These are phyloP conservation scores for Trichoderma asperelloides DNA, from an alignment of 495 filamentous ascomycete genomes.

Conservation along the genomic window DNA sequence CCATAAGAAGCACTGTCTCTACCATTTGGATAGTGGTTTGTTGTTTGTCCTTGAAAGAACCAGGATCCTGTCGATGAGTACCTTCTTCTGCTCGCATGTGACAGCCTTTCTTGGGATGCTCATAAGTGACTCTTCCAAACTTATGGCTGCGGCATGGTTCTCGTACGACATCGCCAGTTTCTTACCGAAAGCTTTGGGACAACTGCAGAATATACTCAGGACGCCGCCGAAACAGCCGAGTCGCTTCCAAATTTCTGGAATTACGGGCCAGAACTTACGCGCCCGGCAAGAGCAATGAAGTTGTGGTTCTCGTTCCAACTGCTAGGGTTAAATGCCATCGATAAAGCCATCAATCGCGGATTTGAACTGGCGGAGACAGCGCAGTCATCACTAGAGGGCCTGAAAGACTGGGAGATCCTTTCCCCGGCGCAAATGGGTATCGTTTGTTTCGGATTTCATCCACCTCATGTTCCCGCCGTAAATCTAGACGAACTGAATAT, in stretches of 20 bases:
- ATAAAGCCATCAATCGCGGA: conserved; percentile 17
- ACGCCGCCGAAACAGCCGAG: conserved; percentile 8
- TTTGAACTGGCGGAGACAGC: conserved; percentile 14
- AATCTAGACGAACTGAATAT: not conserved
- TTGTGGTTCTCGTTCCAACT: conserved; percentile 20
- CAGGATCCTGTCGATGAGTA: not conserved
- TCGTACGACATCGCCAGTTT: conserved; percentile 12
- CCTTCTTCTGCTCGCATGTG: not conserved
- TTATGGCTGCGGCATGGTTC: conserved; percentile 18
- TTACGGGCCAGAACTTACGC: conserved; percentile 18
- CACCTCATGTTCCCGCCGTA: not conserved
- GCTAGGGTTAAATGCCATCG: conserved; percentile 17
- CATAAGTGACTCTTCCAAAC: conserved; percentile 29
- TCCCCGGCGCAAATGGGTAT: conserved; percentile 13
- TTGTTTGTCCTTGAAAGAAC: not conserved
- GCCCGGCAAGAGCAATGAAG: conserved; percentile 20
- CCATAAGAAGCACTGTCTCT: not conserved
- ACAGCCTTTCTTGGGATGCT: conserved; percentile 25
- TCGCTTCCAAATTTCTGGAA: conserved; percentile 19
- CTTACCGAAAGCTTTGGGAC: conserved; percentile 13
- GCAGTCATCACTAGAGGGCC: conserved; percentile 9
- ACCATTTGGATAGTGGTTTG: not conserved
- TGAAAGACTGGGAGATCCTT: conserved; percentile 14
- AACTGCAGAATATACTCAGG: conserved; percentile 16
- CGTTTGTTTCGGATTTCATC: conserved; percentile 15